Evolutionary conservation across 148 eudicot species (phyloP), one percentile per base, ranked within the genome.

Genomic region (Persicaria tinctoria): DNA sequence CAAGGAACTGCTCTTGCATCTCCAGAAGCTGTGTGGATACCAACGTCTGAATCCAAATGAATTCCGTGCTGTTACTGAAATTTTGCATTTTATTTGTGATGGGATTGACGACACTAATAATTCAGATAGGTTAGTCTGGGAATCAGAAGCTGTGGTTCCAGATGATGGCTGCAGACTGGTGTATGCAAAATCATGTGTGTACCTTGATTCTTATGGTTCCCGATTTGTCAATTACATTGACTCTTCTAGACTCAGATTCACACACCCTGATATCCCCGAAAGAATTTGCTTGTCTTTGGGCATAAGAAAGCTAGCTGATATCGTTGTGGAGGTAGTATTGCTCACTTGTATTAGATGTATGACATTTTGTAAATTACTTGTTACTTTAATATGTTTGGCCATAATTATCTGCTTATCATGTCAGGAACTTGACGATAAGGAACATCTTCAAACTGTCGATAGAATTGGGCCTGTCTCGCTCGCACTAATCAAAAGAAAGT

Each of bases 1-100:
- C 59, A 85, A 86, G 81, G 96, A 84, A 80, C 85, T 92, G 79
- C 92, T 96, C 76, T 84, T 84, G 41, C 85, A 90, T 89, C 97
- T 96, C 70, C 97, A 96, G 77, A 92, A 83, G 80, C 85, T 91
- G 78, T 90, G 97, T 86, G 99, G 99, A 76, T 96, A 92, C 83
- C 97, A 96, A 76, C 99, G 93, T 80, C 81, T 96, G 68, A 96
- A 92, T 84, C 99, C 99, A 77, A 96, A 96, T 81, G 99, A 96
- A 77, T 88, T 96, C 56, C 97, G 97, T 63, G 99, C 99, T 54
- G 99, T 89, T 53, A 78, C 91, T 83, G 97, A 90, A 82, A 87
- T 92, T 79, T 80, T 96, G 78, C 85, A 86, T 82, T 92, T 82
- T 47, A 83, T 92, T 77, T 86, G 88, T 80, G 90, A 88, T 79